Evolutionary conservation across 805 yeast genomes (phyloP).

Genomic region (Grigorovia yakushimaensis): DNA sequence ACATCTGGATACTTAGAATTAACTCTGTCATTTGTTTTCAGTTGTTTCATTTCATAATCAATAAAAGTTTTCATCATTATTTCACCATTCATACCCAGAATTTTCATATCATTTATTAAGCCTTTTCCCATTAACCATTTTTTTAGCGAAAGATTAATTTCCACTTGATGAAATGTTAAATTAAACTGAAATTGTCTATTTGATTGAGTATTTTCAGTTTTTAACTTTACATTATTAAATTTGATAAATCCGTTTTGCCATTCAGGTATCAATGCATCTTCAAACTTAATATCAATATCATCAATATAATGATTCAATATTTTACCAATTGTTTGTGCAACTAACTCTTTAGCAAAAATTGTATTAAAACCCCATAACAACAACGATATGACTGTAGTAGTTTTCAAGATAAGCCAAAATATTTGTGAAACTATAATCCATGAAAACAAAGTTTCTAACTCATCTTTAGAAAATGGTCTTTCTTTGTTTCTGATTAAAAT

Average conservation of each 20-base stretch:
- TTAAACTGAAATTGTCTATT: conserved; percentile 54
- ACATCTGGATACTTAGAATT: no score
- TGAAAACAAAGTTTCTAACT: conserved; percentile 74
- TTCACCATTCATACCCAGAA: conserved; percentile 71
- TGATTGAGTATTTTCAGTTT: conserved; percentile 30
- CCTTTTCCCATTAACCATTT: conserved; percentile 89
- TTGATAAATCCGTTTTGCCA: conserved; percentile 82
- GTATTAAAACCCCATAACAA: conserved; percentile 67
- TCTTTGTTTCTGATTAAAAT: conserved; percentile 53
- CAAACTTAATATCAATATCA: conserved; percentile 71
- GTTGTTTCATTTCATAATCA: no score
- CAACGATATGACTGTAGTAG: conserved; percentile 84
- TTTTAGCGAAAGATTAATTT: conserved; percentile 65
- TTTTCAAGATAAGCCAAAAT: conserved; percentile 66
- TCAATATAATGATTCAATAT: conserved; percentile 53
- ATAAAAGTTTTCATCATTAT: conserved; percentile 32
- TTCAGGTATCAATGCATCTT: conserved; percentile 83
- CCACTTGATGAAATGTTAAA: conserved; percentile 68
- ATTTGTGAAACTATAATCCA: conserved; percentile 87
- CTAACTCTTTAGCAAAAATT: conserved; percentile 77
- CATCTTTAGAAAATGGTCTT: conserved; percentile 83
- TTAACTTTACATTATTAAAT: conserved; percentile 63
- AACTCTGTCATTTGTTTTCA: no score
- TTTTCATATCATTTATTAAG: conserved; percentile 63
- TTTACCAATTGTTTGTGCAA: conserved; percentile 74